Evolutionary conservation across 345 rosid genomes (phyloP), one percentile per base, ranked within the genome.

Genomic region (Iberis pinnata): DNA sequence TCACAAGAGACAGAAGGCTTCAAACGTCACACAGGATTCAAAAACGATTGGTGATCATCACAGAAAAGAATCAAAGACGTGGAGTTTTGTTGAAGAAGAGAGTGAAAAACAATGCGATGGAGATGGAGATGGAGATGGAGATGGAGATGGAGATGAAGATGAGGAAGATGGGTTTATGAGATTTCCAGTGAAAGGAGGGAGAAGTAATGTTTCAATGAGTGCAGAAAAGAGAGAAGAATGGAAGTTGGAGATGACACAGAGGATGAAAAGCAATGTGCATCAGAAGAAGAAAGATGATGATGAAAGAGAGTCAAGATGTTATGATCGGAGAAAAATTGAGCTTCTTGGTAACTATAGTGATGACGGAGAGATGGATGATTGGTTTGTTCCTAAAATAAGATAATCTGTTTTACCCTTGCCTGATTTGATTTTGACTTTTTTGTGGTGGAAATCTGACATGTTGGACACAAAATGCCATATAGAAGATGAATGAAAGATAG

Each of bases 281-380:
- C 61, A 56, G 56, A 49, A 47, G 62, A 57, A 18, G 62, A 46
- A 49, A 14, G 38, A 18, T 47, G 47, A 16, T 31, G 56, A 66
- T 0, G 72, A 51, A 25, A 60, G 18, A 52, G 42, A 37, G 25
- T 18, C 64, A n/a, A n/a, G n/a, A 10, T 51, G 41, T 37, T 59
- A 49, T 45, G 70, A 32, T 32, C 49, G 42, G 49, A 65, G 70
- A 56, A 76, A 43, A 46, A 44, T 46, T 9, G 58, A 80, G 38
- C 48, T 63, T 31, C 56, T 68, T 25, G 76, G 78, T 53, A 51
- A 66, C 36, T 49, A 43, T 12, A 76, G 60, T 40, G 87, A 82
- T 54, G 87, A 82, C 49, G 90, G 78, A 59, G 89, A 80, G 61
- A 74, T 84, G 74, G 73, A 76, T 14, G 83, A 74, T 19, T 89